Evolutionary conservation across 768 basidiomycete genomes (phyloP).

Genomic region (Russula ochroleuca): DNA sequence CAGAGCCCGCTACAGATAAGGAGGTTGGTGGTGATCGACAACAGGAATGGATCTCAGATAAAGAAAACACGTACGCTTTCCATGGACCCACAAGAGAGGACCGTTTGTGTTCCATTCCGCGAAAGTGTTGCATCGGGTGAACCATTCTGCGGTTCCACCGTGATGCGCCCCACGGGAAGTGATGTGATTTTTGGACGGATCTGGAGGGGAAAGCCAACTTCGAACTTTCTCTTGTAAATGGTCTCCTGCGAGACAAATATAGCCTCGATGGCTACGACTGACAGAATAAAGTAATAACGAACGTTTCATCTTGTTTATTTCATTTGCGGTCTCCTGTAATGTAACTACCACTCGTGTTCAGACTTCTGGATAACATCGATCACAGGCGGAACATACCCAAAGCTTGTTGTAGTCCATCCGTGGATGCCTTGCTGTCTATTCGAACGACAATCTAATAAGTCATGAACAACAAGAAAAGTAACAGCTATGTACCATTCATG

Average conservation of each 20-base stretch:
- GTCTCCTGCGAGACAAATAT: background rate
- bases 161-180: background rate
- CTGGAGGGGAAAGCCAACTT: constrained; percentile 6
- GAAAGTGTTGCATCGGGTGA: background rate
- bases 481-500: background rate
- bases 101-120: background rate
- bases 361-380: too few species aligned
- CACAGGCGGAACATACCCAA: background rate
- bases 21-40: background rate
- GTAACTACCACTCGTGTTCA: background rate
- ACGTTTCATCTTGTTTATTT: constrained; percentile 9
- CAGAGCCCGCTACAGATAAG: constrained; percentile 1
- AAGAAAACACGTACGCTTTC: background rate
- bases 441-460: background rate
- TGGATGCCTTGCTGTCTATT: background rate
- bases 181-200: background rate
- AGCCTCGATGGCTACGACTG: too few species aligned
- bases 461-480: background rate
- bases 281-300: too few species aligned
- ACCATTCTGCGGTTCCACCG: background rate
- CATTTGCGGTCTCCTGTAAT: background rate
- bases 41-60: too few species aligned
- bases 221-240: background rate
- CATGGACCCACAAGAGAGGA: background rate
- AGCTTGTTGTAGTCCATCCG: background rate